phyloP scores from a whole-genome alignment of 2,329 filamentous ascomycete species.

The Leptographium procerum region DNA sequence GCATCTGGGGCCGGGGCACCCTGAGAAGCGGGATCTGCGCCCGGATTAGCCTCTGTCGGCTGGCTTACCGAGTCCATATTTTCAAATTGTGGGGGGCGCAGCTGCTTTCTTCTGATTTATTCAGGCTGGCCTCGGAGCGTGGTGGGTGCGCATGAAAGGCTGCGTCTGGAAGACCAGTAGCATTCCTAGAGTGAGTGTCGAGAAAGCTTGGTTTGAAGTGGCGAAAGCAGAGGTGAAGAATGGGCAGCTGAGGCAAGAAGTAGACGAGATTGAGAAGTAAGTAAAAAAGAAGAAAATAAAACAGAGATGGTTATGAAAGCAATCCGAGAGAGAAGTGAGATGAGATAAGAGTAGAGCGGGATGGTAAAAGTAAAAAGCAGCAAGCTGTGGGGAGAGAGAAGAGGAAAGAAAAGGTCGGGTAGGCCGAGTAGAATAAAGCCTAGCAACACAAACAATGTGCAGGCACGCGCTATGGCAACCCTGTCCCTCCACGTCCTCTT shows the following conservation, averaged over 20 bases:
- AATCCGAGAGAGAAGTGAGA: neutral
- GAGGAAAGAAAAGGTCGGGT: neutral
- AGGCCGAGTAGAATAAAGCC: neutral
- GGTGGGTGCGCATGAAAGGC: neutral
- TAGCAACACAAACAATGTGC: neutral
- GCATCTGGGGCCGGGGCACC: neutral
- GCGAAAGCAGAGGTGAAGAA: neutral
- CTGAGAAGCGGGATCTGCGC: neutral
- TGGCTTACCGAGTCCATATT: neutral
- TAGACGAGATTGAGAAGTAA: no score
- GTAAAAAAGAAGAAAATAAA: neutral
- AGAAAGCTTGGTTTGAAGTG: neutral
- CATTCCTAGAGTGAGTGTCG: neutral
- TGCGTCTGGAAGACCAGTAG: neutral
- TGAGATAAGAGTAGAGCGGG: neutral
- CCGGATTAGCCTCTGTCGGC: neutral
- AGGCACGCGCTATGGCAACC: neutral
- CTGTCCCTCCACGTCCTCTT: neutral
- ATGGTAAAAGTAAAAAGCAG: neutral
- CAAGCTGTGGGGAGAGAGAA: neutral
- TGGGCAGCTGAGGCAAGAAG: neutral
- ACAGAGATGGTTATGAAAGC: neutral
- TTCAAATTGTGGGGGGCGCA: neutral
- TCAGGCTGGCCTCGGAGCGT: neutral
- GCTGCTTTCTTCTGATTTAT: neutral